Conservation (phyloP, 2,329 filamentous ascomycete species). For the Escovopsis sp. region DNA sequence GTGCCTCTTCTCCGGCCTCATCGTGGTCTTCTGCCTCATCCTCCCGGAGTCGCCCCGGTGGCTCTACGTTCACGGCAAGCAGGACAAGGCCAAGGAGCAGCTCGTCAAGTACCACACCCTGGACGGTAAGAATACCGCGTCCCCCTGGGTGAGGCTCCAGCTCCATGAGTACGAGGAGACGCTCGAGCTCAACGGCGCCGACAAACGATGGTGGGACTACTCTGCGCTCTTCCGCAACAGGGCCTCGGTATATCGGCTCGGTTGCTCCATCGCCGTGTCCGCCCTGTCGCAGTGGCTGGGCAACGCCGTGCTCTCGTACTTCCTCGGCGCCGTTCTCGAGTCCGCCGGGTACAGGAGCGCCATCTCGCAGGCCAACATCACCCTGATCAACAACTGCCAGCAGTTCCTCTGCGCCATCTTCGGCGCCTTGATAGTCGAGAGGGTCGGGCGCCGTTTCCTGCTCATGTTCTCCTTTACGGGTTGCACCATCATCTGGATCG, state of each 20-base stretch:
- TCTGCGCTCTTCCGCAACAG: constrained; percentile 26
- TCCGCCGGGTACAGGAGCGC: constrained; percentile 31
- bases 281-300: constrained; percentile 34
- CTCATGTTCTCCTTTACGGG: constrained; percentile 34
- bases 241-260: constrained; percentile 26
- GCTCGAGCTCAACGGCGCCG: constrained; percentile 27
- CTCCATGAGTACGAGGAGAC: constrained; percentile 28
- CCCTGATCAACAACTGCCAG: constrained; percentile 35
- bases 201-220: constrained; percentile 35
- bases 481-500: constrained; percentile 34
- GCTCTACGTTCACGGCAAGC: constrained; percentile 25
- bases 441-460: constrained; percentile 36
- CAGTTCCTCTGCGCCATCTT: constrained; percentile 33
- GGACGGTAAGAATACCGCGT: constrained; percentile 27
- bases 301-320: constrained; percentile 31
- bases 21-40: constrained; percentile 20
- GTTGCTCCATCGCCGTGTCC: constrained; percentile 21
- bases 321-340: constrained; percentile 32
- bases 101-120: constrained; percentile 23
- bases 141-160: constrained; percentile 30
- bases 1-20: constrained; percentile 25
- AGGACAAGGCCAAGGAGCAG: constrained; percentile 20
- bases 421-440: constrained; percentile 35
- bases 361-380: constrained; percentile 30
- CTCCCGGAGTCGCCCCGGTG: constrained; percentile 29